Conservation (phyloP, 2,329 filamentous ascomycete genomes). For the Escovopsis sp. region DNA sequence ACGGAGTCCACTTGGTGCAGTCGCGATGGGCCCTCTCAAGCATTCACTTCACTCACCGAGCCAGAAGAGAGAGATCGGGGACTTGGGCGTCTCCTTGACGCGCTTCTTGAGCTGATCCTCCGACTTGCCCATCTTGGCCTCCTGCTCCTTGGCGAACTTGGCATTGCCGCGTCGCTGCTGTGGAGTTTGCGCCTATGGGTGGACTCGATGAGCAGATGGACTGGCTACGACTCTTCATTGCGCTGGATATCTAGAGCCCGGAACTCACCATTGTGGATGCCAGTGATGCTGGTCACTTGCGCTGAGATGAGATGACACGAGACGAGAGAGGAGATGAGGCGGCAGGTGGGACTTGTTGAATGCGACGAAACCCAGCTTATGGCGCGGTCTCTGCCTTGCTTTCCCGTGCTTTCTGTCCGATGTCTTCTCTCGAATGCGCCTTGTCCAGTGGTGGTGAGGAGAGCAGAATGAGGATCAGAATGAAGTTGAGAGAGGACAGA, state of each 20-base stretch:
- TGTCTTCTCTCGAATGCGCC: too few relatives aligned
- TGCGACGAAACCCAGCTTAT: too few relatives aligned
- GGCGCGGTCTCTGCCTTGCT: too few relatives aligned
- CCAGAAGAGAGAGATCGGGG: constrained; percentile 50
- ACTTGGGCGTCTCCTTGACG: constrained; percentile 39
- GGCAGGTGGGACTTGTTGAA: too few relatives aligned
- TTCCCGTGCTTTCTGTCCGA: too few relatives aligned
- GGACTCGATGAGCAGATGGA: background rate
- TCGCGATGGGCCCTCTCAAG: too few relatives aligned
- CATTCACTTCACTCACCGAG: constrained; percentile 31
- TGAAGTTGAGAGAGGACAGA: background rate
- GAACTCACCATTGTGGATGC: constrained; percentile 2
- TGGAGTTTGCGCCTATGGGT: constrained; percentile 59
- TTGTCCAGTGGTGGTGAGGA: background rate
- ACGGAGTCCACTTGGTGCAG: too few relatives aligned
- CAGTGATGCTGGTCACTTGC: too few relatives aligned
- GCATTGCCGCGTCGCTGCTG: constrained; percentile 70
- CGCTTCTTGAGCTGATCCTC: constrained; percentile 47
- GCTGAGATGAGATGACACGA: background rate
- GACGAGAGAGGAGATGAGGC: background rate
- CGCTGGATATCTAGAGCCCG: background rate
- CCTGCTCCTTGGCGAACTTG: constrained; percentile 61
- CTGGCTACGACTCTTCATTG: background rate
- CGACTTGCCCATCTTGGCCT: constrained; percentile 62
- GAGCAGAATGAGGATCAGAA: too few relatives aligned